Evolutionary conservation across 805 yeast genomes (phyloP), one percentile per base, ranked within the genome.

Genomic region (Metschnikowia borealis): DNA sequence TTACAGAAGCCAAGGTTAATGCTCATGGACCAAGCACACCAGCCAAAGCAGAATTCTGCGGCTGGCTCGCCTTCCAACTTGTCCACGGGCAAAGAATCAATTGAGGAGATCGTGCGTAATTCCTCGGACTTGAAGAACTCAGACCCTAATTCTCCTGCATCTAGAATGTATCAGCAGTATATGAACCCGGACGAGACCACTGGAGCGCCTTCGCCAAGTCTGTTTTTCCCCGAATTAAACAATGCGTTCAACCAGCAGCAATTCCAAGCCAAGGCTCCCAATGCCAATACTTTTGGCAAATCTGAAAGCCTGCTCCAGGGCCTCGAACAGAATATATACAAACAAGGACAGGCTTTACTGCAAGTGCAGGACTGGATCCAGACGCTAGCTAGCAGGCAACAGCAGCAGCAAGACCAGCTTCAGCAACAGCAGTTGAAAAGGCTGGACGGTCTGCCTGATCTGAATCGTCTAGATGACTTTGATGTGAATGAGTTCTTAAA

Each of bases 351-450:
- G 53, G 74, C 81, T 3, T 70, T 80, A 48, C 79, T 71, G 60
- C 83, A 79, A 58, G 81, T 78, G 1, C 81, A 78, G 59, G 83
- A 80, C 52, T 79, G 83, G 83, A 71, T 79, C 43, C 77, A 70
- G 47, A 72, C 56, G 21, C 44, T 58, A 34, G 58, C 60, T 5
- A 51, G 41, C 32, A 47, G 51, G 33, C 58, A 60, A 18, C 58
- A 55, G 42, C 56, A 59, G 21, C 58, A 59, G 21, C 61, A 59
- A 40, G 54, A 54, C 40, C 59, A 57, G 39, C 29, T 55, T 13
- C 57, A 54, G n/a, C 51, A 56, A 43, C 54, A 51, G 38, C 51
- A 54, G 42, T 52, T 42, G 35, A 46, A 42, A 32, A 53, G 52
- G 35, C 54, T 33, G 18, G 43, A 29, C 6, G 32, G 38, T 14